These are phyloP conservation scores for Scutellaria galericulata DNA, from an alignment of 257 asterid species.

Conservation along the genomic window DNA sequence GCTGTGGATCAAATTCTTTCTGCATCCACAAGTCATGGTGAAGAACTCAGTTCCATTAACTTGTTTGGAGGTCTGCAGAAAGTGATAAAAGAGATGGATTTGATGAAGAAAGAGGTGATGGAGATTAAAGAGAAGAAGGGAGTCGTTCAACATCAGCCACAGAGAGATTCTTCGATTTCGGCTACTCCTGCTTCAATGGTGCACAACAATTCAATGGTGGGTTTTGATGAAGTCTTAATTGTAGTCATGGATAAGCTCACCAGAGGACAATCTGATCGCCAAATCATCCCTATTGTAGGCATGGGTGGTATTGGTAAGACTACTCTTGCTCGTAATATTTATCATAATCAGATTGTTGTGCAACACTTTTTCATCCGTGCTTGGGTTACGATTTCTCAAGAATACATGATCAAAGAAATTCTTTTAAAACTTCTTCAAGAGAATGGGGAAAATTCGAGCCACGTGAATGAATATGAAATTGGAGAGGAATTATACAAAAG, in stretches of 20 bases:
- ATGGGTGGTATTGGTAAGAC: slow-evolving; percentile 33
- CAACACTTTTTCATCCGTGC: not conserved
- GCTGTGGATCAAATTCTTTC: not conserved
- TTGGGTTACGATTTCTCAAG: slow-evolving; percentile 31
- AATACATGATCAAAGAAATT: not conserved
- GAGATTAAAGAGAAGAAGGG: slow-evolving; percentile 23
- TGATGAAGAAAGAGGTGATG: not conserved
- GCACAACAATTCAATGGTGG: not conserved
- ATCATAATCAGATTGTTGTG: not conserved
- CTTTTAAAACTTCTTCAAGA: not conserved
- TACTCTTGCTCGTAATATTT: slow-evolving; percentile 24
- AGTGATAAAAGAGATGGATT: not conserved
- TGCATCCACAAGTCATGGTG: too few relatives aligned
- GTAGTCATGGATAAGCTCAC: slow-evolving; percentile 15
- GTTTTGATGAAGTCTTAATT: not conserved
- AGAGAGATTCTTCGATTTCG: too few relatives aligned
- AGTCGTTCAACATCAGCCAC: not conserved
- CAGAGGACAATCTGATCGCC: not conserved
- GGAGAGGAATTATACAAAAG: not conserved
- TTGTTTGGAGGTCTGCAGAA: not conserved
- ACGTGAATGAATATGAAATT: not conserved
- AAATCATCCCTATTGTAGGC: slow-evolving; percentile 8
- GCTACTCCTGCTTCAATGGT: not conserved
- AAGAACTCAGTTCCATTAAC: too few relatives aligned
- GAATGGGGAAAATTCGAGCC: not conserved